Conservation (phyloP, 2,329 filamentous ascomycete genomes). For the Pseudopyrenochaeta lycopersici region DNA sequence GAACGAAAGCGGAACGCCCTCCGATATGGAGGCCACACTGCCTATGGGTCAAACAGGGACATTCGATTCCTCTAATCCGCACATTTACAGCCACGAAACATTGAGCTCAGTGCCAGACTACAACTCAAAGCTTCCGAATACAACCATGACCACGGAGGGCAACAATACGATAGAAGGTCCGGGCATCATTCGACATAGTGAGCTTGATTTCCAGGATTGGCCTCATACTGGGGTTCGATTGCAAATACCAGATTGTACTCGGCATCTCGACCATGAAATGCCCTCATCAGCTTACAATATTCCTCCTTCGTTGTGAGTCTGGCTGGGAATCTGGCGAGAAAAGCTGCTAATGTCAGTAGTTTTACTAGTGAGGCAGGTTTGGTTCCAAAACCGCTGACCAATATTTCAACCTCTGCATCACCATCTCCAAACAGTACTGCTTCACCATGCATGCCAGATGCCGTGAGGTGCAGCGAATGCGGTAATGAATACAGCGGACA, state of each 20-base stretch:
- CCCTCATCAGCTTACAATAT: background rate
- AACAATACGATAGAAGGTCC: background rate
- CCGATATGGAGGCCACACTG: background rate
- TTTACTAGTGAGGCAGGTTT: background rate
- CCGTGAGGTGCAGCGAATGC: background rate
- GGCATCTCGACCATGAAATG: background rate
- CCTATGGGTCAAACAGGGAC: background rate
- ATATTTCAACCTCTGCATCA: background rate
- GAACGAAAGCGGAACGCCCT: background rate
- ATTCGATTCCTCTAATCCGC: background rate
- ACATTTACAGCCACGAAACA: background rate
- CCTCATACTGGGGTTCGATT: background rate
- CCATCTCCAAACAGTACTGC: background rate
- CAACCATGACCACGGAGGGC: background rate
- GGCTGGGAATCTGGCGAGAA: background rate
- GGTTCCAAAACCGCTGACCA: background rate
- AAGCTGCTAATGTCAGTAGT: background rate
- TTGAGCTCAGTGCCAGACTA: background rate
- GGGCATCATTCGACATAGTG: background rate
- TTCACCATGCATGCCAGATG: background rate
- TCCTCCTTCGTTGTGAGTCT: background rate
- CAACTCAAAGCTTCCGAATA: background rate
- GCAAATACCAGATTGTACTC: background rate
- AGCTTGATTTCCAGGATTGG: background rate
- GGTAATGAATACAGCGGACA: background rate